Percentiles rank a stretch among this genome's conserved stretches.
Conservation (phyloP, 345 rosid genomes). For the Psidium guajava region DNA sequence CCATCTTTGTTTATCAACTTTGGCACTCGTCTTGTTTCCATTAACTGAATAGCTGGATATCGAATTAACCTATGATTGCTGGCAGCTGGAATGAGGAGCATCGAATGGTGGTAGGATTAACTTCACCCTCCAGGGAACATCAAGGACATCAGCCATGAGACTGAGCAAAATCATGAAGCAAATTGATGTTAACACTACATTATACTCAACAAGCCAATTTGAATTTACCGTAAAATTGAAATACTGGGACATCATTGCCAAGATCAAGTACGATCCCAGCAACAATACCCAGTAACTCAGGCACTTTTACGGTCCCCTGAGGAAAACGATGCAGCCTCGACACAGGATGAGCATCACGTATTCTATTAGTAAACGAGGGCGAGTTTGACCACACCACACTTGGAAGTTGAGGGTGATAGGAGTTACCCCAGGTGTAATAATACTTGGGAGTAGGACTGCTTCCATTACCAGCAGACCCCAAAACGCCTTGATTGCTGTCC, state of each 20-base stretch:
- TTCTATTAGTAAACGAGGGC: constrained; percentile 53
- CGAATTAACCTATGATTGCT: too few species aligned
- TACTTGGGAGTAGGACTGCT: constrained; percentile 43
- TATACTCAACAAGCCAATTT: constrained; percentile 92
- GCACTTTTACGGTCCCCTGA: constrained; percentile 39
- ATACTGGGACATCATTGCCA: constrained; percentile 77
- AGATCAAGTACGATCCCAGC: constrained; percentile 73
- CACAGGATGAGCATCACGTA: constrained; percentile 35
- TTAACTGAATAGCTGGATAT: too few species aligned
- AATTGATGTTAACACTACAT: constrained; percentile 88
- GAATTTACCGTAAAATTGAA: constrained; percentile 91
- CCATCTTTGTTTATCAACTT: too few species aligned
- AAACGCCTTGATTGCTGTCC: constrained; percentile 38
- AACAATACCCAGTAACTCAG: constrained; percentile 89
- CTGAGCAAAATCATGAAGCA: constrained; percentile 98
- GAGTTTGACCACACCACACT: constrained; percentile 76
- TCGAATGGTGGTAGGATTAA: constrained; percentile 85
- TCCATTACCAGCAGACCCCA: constrained; percentile 69
- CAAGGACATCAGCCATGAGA: constrained; percentile 89
- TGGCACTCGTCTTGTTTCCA: too few species aligned
- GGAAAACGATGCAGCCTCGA: constrained; percentile 52
- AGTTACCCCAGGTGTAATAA: constrained; percentile 49
- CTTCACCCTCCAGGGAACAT: constrained; percentile 99
- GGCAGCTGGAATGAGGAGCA: constrained; percentile 41
- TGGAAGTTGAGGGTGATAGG: constrained; percentile 56